Evolutionary conservation across 495 filamentous ascomycete species (phyloP), one percentile per base, ranked within the genome.

Genomic region (Lasiosphaeria miniovina): DNA sequence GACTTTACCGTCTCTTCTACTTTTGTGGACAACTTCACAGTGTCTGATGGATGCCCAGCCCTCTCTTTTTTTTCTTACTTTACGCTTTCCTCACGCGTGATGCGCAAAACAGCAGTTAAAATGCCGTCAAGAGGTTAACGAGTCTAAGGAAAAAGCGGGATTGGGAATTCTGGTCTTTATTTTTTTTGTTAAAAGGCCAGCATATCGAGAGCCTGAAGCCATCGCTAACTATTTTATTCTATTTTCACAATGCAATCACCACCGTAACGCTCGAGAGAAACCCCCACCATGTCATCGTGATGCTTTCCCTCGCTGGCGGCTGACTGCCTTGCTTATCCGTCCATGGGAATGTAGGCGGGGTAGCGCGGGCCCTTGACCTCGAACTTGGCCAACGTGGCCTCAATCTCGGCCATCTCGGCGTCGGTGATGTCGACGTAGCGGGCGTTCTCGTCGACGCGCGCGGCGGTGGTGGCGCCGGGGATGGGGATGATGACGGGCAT

Each of bases 401-500:
- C 74, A 40, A 87, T 80, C 62, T 76, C 70, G n/a, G 60, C 67
- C 74, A 80, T 65, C 63, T 86, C 84, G 12, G 74, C 75, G 7
- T 76, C 70, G 6, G 68, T 73, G 33, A 86, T 60, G 0, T 77
- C 69, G 0, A 85, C 71, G 9, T 69, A 34, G 14, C 61, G 68
- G 4, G 66, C 55, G 66, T 87, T 87, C 72, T 86, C 84, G 17
- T 64, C 51, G 3, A 85, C 74, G 4, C 80, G 70, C 4, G 56
- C 71, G 3, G 59, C 73, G 2, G 73, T 78, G 36, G 81, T 85
- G 11, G 87, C 84, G 12, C 92, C 91, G 1, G 91, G 92, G 62
- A 96, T 95, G 4, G 91, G 92, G 57, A 95, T 87, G 64, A 96
- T 88, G 4, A 78, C 80, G 11, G 86, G 84, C 69, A 87, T 79